Conservation (phyloP, 306 rosid genomes). For the Quercus mongolica region DNA sequence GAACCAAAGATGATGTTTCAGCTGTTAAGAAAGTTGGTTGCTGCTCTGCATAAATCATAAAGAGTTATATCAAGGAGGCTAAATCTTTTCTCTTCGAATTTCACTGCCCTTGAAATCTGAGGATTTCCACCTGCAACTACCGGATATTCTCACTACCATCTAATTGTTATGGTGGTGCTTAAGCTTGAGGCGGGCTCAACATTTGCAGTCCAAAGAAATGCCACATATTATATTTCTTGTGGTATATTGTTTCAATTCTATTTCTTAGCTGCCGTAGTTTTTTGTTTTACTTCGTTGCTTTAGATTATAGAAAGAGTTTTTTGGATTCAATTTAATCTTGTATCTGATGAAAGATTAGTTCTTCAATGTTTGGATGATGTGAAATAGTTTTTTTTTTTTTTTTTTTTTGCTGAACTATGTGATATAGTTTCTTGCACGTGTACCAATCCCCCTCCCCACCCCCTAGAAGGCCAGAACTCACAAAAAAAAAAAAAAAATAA, state of each 20-base stretch:
- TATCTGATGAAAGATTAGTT: neutral
- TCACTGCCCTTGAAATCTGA: neutral
- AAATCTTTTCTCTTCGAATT: neutral
- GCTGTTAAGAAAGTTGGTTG: constrained; percentile 51
- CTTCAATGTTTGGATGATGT: neutral
- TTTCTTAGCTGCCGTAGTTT: neutral
- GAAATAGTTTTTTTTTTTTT: neutral
- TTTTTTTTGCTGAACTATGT: neutral
- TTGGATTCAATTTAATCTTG: neutral
- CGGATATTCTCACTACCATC: constrained; percentile 2
- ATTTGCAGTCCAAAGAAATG: constrained; percentile 17
- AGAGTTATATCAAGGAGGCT: constrained; percentile 4
- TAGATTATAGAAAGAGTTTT: neutral
- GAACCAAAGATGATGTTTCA: constrained; percentile 58
- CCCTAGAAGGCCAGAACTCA: too few relatives aligned
- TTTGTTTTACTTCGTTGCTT: constrained; percentile 2
- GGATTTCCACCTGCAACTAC: neutral
- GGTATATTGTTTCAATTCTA: neutral
- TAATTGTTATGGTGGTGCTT: neutral
- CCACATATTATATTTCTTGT: neutral
- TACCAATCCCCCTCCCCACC: too few relatives aligned
- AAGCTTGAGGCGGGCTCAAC: neutral
- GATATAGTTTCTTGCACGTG: neutral
- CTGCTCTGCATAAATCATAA: constrained; percentile 40
- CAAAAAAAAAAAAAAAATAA: too few relatives aligned